Conservation (phyloP, 1,284 basidiomycete genomes). For the Trichosporon coremiiforme region DNA sequence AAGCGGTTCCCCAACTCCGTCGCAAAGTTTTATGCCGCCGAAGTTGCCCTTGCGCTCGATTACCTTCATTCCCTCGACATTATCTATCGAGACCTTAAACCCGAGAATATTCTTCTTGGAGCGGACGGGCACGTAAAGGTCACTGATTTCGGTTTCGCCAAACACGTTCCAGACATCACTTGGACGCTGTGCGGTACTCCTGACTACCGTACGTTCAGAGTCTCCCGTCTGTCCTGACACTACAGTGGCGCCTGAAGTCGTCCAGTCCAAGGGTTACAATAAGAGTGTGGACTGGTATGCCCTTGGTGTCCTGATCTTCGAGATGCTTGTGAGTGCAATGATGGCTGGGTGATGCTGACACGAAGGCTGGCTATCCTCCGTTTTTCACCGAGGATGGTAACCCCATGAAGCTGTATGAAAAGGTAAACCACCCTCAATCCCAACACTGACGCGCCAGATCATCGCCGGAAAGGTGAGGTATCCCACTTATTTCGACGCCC, state of each 20-base stretch:
- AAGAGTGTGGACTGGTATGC: conserved; percentile 99
- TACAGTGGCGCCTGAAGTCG: conserved; percentile 80
- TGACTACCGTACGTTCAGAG: conserved; percentile 68
- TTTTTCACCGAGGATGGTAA: conserved; percentile 66
- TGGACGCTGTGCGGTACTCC: conserved; percentile 99
- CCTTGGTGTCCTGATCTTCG: conserved; percentile 79
- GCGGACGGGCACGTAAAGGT: conserved; percentile 97
- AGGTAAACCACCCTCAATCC: conserved; percentile 64
- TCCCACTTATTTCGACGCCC: conserved; percentile 77
- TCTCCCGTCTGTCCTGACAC: conserved; percentile 37
- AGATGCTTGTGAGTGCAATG: conserved; percentile 60
- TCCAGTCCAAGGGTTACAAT: conserved; percentile 90
- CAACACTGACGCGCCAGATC: conserved; percentile 39
- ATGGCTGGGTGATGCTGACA: background rate
- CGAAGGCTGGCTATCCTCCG: conserved; percentile 60
- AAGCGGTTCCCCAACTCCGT: conserved; percentile 97
- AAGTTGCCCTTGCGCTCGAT: conserved; percentile 92
- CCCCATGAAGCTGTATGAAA: conserved; percentile 84
- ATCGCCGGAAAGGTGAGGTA: conserved; percentile 78
- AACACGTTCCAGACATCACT: conserved; percentile 83
- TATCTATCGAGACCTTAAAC: conserved; percentile 97
- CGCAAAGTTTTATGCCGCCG: conserved; percentile 98
- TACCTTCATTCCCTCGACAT: conserved; percentile 88
- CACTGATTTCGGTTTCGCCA: conserved; percentile 98
- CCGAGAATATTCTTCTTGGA: conserved; percentile 92